Conservation (phyloP, 1,284 basidiomycete species). For the Trametes hirsuta region DNA sequence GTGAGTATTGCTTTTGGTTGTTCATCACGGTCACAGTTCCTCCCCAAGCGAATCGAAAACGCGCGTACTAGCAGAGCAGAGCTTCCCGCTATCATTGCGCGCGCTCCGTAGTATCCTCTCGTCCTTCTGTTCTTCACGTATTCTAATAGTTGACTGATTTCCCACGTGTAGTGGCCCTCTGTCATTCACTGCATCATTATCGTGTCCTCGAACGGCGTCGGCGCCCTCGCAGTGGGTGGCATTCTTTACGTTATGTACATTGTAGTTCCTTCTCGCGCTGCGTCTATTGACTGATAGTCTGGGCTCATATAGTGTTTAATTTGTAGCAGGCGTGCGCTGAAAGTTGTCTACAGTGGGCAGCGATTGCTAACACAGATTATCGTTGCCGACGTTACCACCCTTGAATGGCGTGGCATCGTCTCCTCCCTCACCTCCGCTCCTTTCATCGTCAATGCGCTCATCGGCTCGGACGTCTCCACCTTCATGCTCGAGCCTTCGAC, state of each 20-base stretch:
- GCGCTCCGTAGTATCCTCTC: too few species aligned
- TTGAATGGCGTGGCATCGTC: constrained; percentile 78
- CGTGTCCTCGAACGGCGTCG: constrained; percentile 61
- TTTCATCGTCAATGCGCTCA: constrained; percentile 69
- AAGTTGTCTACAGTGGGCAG: constrained; percentile 66
- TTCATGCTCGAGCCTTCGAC: constrained; percentile 54
- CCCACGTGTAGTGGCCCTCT: constrained; percentile 47
- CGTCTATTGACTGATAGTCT: too few species aligned
- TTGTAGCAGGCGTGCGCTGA: too few species aligned
- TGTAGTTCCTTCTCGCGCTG: too few species aligned
- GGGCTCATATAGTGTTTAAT: too few species aligned
- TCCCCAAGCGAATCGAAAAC: too few species aligned
- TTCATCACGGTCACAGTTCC: too few species aligned
- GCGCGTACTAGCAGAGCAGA: too few species aligned
- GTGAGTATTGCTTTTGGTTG: constrained; percentile 47
- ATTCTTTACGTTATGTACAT: constrained; percentile 58
- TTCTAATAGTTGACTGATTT: too few species aligned
- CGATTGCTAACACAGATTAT: constrained; percentile 78
- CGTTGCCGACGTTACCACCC: constrained; percentile 80
- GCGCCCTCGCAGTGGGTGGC: constrained; percentile 41
- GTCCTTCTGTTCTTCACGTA: too few species aligned
- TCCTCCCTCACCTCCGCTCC: constrained; percentile 67
- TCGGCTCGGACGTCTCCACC: constrained; percentile 71
- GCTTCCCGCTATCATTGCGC: too few species aligned
- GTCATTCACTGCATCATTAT: constrained; percentile 68